A percentile compares a stretch with the other conserved stretches of the same genome.
Evolutionary conservation across 495 filamentous ascomycete genomes (phyloP).

Genomic region (Platismatia glauca): DNA sequence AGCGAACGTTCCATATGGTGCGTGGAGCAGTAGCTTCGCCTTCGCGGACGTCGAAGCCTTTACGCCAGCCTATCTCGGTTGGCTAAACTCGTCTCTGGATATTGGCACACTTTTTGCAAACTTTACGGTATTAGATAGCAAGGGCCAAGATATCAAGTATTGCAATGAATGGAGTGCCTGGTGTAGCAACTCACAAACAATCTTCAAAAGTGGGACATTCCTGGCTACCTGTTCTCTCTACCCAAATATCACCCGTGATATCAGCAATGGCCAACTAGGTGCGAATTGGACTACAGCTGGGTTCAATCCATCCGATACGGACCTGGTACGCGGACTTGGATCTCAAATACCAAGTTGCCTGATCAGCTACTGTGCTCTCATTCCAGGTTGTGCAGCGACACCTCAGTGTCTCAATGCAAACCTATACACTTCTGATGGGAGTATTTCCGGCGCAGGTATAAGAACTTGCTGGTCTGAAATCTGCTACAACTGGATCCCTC

Average conservation of each 20-base stretch:
- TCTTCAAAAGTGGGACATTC: background rate
- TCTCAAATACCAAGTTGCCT: background rate
- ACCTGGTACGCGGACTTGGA: background rate
- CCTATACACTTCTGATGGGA: background rate
- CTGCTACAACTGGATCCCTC: background rate
- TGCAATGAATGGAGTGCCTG: background rate
- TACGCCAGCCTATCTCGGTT: background rate
- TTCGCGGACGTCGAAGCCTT: no score
- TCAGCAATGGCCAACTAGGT: background rate
- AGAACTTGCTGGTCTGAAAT: background rate
- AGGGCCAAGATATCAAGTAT: background rate
- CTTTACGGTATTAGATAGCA: background rate
- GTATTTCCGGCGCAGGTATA: background rate
- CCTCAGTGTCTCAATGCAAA: background rate
- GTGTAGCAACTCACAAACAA: background rate
- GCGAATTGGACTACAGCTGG: background rate
- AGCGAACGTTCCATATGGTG: no score
- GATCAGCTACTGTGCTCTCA: background rate
- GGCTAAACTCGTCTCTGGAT: background rate
- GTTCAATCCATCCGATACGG: background rate
- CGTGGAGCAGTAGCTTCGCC: no score
- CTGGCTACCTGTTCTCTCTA: background rate
- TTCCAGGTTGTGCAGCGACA: background rate
- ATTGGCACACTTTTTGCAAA: background rate
- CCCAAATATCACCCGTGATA: background rate